Evolutionary conservation across 169 alveolate genomes (phyloP), one percentile per base, ranked within the genome.

Genomic region (Plasmodium billcollinsi): DNA sequence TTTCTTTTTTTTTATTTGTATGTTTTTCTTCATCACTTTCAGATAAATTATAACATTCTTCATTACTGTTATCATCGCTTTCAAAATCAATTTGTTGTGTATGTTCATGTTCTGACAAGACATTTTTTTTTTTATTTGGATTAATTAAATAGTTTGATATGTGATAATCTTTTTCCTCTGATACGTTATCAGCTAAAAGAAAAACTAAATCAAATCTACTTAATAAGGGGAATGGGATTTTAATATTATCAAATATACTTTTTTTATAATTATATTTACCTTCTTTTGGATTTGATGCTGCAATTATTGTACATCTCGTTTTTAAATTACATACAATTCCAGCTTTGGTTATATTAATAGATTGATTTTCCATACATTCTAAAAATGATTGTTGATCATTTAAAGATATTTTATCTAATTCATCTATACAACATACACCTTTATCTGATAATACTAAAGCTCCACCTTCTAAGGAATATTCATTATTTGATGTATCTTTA

Each of bases 371-470:
- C 98, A 98, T 97, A 14, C 98, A 98, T 95, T 98, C 99, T 63
- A 94, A 95, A 18, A 97, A 80, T 14, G 97, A 93, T 12, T 93
- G 96, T 83, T 94, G 96, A 65, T 95, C 97, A n/a, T 93, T 96
- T 47, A 92, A 71, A 49, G 93, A 92, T 18, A 96, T 83, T 67
- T 95, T 70, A 49, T 96, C 94, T 76, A 97, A 93, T 65, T 97
- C 99, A 93, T 98, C 99, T 5, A 98, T 96, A 93, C 99, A 97
- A 92, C 99, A 97, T 1, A 96, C 94, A 15, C 99, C 99, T 73
- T 95, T 96, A 78, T 96, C 98, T 5, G 98, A 97, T 18, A 97
- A 88, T 0, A 98, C 98, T 20, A 98, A 93, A 2, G 98, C 98
- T 1, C 99, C 99, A 1, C 99, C 99, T 83, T 97, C 98, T 76